Conservation (phyloP, 441 rosid species). For the Gossypium davidsonii region DNA sequence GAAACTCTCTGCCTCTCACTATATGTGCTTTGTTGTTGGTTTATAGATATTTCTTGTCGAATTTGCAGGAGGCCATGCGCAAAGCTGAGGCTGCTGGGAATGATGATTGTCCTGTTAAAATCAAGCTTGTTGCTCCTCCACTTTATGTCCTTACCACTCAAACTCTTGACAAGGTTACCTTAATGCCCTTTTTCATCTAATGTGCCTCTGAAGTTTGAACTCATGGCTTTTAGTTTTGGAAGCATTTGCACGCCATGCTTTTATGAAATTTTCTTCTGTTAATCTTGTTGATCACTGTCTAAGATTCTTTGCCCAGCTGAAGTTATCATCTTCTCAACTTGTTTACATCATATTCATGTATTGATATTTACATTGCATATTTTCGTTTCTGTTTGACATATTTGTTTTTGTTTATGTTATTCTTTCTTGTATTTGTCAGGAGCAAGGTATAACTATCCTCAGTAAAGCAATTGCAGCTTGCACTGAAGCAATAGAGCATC, state of each 20-base stretch:
- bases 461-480: slow-evolving; percentile 68
- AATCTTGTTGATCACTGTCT: neutral
- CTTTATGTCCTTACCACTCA: slow-evolving; percentile 94
- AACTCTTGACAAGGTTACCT: slow-evolving; percentile 86
- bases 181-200: neutral
- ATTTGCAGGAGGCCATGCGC: slow-evolving; percentile 78
- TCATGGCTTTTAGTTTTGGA: neutral
- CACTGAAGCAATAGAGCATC: slow-evolving; percentile 66
- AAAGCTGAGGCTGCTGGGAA: slow-evolving; percentile 95
- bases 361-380: neutral
- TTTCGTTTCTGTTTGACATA: neutral
- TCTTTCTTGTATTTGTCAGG: slow-evolving; percentile 37
- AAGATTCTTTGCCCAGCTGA: neutral
- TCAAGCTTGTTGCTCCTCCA: slow-evolving; percentile 94
- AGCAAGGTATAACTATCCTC: slow-evolving; percentile 80
- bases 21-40: neutral
- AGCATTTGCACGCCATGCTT: neutral
- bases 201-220: neutral
- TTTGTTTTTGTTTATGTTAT: neutral
- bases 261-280: neutral
- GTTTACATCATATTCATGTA: neutral
- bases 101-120: slow-evolving; percentile 84
- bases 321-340: neutral
- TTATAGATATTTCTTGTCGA: slow-evolving; percentile 10
- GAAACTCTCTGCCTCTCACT: neutral